These are phyloP conservation scores for Mycosarcoma mackinlayi DNA, from an alignment of 1,284 basidiomycete species.

Conservation along the genomic window DNA sequence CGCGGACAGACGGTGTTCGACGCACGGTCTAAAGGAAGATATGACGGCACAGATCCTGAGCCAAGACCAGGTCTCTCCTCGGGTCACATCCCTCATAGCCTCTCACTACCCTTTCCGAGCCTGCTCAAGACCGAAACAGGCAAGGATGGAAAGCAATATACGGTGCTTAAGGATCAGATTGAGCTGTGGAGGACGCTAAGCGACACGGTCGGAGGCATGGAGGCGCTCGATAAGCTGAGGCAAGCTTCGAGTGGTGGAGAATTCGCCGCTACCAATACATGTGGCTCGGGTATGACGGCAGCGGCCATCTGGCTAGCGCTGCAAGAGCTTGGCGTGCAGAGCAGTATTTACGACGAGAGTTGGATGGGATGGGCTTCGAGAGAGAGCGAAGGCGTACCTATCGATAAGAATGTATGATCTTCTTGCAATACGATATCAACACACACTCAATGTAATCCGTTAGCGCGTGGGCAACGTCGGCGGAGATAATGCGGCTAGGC, in stretches of 20 bases:
- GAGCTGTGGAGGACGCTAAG: constrained; percentile 71
- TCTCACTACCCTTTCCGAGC: constrained; percentile 83
- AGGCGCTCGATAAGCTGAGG: constrained; percentile 61
- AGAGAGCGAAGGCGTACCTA: constrained; percentile 42
- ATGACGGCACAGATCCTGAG: constrained; percentile 81
- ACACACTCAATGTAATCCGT: no score
- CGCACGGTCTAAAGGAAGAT: constrained; percentile 83
- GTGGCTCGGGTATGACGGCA: constrained; percentile 88
- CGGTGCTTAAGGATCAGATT: constrained; percentile 61
- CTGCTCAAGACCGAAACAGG: constrained; percentile 74
- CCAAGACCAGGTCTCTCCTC: constrained; percentile 87
- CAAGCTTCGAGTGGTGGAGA: constrained; percentile 58
- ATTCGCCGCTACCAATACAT: constrained; percentile 60
- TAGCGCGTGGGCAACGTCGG: no score
- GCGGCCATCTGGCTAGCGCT: constrained; percentile 89
- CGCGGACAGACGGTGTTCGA: constrained; percentile 83
- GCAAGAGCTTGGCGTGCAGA: constrained; percentile 75
- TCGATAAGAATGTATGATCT: constrained; percentile 31
- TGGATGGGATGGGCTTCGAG: constrained; percentile 59
- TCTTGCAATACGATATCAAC: not conserved
- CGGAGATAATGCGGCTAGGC: no score
- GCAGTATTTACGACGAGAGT: constrained; percentile 81
- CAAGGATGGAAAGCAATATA: constrained; percentile 66
- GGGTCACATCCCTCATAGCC: constrained; percentile 90
- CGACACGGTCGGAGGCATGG: constrained; percentile 74